Base-by-base conservation (phyloP, 176 grass and related monocot genomes). In the Cenchrus purpureus region DNA sequence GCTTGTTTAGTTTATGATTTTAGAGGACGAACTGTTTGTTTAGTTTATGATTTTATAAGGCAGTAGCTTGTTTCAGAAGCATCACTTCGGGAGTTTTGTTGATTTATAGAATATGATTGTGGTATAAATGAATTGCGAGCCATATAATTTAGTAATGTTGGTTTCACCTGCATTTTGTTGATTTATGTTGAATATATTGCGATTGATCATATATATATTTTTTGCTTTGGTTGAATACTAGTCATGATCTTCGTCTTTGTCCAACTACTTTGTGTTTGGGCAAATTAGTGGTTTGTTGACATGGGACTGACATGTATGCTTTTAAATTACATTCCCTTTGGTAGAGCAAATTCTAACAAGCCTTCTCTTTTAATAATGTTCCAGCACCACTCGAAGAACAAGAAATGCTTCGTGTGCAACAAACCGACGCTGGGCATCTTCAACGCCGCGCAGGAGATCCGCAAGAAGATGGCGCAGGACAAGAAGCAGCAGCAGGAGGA, bases 351-450 rank as follows among this genome's bases (percentile, higher is more conserved):
- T 74, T 34, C 29, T 76, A 42, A 80, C 70, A 12, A 71, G 49
- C 37, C 1, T 43, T 84, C 12, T 77, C 2, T 40, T 73, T 1
- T 53, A 71, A 78, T 78, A 12, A 15, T 88, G 8, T 80, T 89
- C 28, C 91, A 96, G 93, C 97, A 98, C 84, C 91, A 96, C 69
- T 88, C 91, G 3, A 98, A 81, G 88, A 98, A 95, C 78, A 98
- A 98, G 78, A 98, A 94, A 78, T 98, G 93, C 55, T 92, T 79
- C 6, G 93, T 98, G 45, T 98, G 93, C 81, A 92, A 92, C 78
- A 94, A 98, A 34, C 92, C 97, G 42, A 98, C 97, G 0, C 82
- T 92, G 4, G 97, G 90, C 73, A 95, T 95, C 32, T 98, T 98
- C 83, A 98, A 95, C 10, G 82, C 92, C 0, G 97, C 91, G 1